Evolutionary conservation across 305 asterid species (phyloP).

Genomic region (Stenogyne calaminthoides): DNA sequence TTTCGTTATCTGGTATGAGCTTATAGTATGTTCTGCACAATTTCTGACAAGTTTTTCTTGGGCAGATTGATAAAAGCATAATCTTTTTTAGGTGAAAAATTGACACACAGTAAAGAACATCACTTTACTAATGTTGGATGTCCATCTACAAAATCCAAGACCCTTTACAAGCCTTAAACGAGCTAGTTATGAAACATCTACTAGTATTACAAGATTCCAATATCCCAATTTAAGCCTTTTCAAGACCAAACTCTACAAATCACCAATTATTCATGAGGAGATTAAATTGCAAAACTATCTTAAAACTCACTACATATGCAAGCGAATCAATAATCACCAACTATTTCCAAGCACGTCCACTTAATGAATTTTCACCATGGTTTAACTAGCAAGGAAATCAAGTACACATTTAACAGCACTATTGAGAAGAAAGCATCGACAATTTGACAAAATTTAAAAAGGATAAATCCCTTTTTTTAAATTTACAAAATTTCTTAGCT

Average conservation of each 20-base stretch:
- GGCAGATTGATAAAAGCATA: background rate
- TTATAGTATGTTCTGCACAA: background rate
- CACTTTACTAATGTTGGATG: background rate
- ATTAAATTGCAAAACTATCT: background rate
- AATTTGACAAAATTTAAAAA: background rate
- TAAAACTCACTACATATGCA: background rate
- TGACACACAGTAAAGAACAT: background rate
- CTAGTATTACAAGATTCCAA: slow-evolving; percentile 4
- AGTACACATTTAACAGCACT: background rate
- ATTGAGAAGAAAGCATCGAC: slow-evolving; percentile 1
- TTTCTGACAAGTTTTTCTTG: background rate
- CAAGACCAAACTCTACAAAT: slow-evolving; percentile 1
- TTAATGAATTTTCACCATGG: background rate
- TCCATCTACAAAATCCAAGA: slow-evolving; percentile 10
- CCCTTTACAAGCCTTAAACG: background rate
- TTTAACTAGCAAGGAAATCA: slow-evolving; percentile 17
- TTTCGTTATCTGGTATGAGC: background rate
- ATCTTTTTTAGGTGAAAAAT: background rate
- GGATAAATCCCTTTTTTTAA: background rate
- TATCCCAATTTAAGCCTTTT: background rate
- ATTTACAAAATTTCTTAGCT: background rate
- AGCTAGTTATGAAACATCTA: background rate
- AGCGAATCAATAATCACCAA: background rate
- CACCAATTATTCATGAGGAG: background rate
- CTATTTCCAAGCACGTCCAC: background rate